A percentile compares a stretch with the other conserved stretches of the same genome.
Evolutionary conservation across 2,329 filamentous ascomycete species (phyloP).

Genomic region (Arthroderma uncinatum): DNA sequence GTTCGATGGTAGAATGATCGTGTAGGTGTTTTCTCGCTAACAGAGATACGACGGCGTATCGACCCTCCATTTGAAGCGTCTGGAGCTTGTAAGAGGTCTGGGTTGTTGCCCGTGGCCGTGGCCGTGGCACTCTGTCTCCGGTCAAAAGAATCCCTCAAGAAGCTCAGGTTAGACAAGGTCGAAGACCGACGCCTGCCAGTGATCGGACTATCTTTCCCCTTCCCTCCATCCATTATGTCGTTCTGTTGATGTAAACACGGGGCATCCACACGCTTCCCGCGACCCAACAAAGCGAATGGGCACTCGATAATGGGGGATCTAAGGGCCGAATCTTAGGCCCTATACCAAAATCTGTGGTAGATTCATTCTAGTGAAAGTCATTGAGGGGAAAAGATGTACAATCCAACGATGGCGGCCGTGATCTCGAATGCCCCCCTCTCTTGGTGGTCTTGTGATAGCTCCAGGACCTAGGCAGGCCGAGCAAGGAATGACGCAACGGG

Average conservation of each 20-base stretch:
- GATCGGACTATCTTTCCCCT: neutral
- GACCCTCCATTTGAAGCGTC: neutral
- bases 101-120: neutral
- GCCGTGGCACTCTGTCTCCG: neutral
- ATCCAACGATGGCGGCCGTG: neutral
- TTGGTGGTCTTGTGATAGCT: conserved; percentile 4
- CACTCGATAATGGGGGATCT: neutral
- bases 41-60: conserved; percentile 11
- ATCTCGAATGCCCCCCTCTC: neutral
- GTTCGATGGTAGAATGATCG: conserved; percentile 38
- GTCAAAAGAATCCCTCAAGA: neutral
- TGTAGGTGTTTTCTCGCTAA: conserved; percentile 31
- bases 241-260: neutral
- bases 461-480: neutral
- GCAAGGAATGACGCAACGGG: conserved; percentile 2
- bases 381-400: neutral
- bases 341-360: neutral
- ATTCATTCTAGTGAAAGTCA: neutral
- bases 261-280: neutral
- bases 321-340: neutral
- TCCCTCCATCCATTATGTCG: neutral
- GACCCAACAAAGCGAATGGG: neutral
- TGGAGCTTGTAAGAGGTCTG: neutral
- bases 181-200: neutral
- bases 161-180: neutral